These are phyloP conservation scores for Penicillium sp. DNA, from an alignment of 2,329 filamentous ascomycete genomes.

Conservation along the genomic window DNA sequence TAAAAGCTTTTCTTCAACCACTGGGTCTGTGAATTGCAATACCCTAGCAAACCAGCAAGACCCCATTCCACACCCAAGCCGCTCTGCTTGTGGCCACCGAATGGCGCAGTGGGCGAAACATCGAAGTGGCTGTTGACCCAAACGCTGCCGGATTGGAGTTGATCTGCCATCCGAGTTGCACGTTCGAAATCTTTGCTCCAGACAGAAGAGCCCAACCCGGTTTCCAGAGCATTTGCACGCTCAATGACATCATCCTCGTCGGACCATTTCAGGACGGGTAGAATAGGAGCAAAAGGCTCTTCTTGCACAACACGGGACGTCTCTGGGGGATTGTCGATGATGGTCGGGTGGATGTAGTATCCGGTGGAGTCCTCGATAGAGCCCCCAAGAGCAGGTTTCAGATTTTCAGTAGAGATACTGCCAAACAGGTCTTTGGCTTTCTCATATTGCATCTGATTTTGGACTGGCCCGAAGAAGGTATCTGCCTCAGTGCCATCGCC, in stretches of 20 bases:
- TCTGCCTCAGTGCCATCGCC: constrained; percentile 44
- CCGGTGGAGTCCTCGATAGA: constrained; percentile 47
- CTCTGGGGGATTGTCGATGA: constrained; percentile 59
- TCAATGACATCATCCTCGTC: constrained; percentile 60
- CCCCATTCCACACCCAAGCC: constrained; percentile 53
- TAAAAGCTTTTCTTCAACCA: constrained; percentile 30
- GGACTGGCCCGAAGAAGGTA: constrained; percentile 59
- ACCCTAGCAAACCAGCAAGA: constrained; percentile 39
- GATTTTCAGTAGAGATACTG: constrained; percentile 55
- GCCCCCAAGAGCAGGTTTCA: constrained; percentile 54
- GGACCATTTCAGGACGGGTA: constrained; percentile 62
- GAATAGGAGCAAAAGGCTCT: constrained; percentile 64
- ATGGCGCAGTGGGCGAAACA: constrained; percentile 37
- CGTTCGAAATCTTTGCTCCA: constrained; percentile 55
- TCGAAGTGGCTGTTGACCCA: constrained; percentile 56
- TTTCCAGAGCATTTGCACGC: constrained; percentile 55
- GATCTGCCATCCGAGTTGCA: constrained; percentile 54
- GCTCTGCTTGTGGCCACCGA: constrained; percentile 54
- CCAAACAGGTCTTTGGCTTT: constrained; percentile 57
- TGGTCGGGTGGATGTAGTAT: constrained; percentile 60
- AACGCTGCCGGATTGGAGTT: constrained; percentile 58
- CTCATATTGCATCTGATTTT: constrained; percentile 66
- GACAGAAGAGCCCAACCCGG: constrained; percentile 58
- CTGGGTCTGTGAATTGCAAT: constrained; percentile 41
- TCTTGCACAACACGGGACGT: constrained; percentile 57